These are phyloP conservation scores for Ceratobasidium sp. DNA, from an alignment of 1,284 basidiomycete species.

Conservation along the genomic window DNA sequence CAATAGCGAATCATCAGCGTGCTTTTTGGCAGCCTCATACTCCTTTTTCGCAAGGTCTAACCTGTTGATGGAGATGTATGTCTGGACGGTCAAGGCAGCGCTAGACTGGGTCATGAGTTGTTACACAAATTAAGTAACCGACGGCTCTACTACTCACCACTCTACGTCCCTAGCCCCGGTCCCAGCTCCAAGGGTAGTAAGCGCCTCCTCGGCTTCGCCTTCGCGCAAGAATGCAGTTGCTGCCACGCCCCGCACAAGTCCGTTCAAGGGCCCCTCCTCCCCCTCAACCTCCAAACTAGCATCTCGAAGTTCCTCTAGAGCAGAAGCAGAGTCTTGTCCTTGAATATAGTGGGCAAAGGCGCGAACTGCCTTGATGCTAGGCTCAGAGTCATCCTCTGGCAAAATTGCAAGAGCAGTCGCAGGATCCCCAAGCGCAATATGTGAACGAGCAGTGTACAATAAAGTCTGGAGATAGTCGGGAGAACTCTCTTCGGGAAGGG, in stretches of 20 bases:
- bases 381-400: constrained; percentile 70
- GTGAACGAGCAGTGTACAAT: constrained; percentile 86
- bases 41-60: constrained; percentile 88
- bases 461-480: constrained; percentile 73
- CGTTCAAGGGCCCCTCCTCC: constrained; percentile 70
- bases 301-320: constrained; percentile 86
- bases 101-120: constrained; percentile 59
- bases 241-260: constrained; percentile 79
- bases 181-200: constrained; percentile 83
- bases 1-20: constrained; percentile 87
- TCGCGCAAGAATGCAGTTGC: constrained; percentile 86
- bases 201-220: constrained; percentile 89
- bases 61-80: constrained; percentile 87
- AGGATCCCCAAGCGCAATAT: constrained; percentile 80
- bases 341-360: constrained; percentile 77
- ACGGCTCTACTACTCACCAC: constrained; percentile 69
- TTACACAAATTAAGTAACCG: constrained; percentile 32
- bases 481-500: constrained; percentile 71
- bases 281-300: constrained; percentile 87
- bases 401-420: constrained; percentile 67
- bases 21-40: constrained; percentile 79
- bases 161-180: constrained; percentile 82
- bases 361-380: constrained; percentile 76
- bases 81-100: constrained; percentile 83
- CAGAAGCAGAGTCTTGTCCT: constrained; percentile 64